Base-by-base conservation (phyloP, 345 rosid genomes). In the Linum lewisii region DNA sequence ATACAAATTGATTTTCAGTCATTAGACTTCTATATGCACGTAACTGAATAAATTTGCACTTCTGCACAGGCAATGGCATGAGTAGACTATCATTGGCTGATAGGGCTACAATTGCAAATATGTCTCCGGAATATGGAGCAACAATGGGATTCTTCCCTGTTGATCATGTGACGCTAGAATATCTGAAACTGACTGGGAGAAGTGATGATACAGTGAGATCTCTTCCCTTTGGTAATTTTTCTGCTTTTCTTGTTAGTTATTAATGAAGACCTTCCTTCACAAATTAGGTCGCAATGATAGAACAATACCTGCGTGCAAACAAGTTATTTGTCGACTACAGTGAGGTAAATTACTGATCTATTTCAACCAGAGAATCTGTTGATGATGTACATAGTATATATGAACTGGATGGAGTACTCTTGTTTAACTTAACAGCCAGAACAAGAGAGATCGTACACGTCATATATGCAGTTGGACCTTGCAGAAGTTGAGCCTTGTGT, bases 81-180 rank as follows among this genome's bases (percentile, higher is more conserved):
- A 60, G 67, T 23, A 51, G 58, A 50, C 20, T 66, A 44, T 71
- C 75, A 62, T 57, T 71, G 15, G 75, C 71, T 51, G 75, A 71
- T 49, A 62, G 71, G 56, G 75, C 75, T 7, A 71, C 75, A 7
- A 71, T 71, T 50, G 75, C 71, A 9, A 71, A 71, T 34, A 71
- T 71, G 71, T 71, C 75, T 26, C 75, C 71, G 15, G 75, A 71
- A 24, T 71, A 71, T 53, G 75, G 75, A 21, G 75, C 75, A 26
- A 71, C 74, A 42, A 71, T 71, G 74, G 74, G 74, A 1, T 71
- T 71, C 51, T 71, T 71, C 47, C 74, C 74, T 38, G 74, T 71
- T 26, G 74, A 71, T 66, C 69, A 65, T 71, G 74, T 62, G 49
- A 71, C 74, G 8, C 57, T 71, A 44, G 59, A 71, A 21, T 71